phyloP scores from a whole-genome alignment of 108 stramenopile genomes.

The Pseudonitzschia delicatissima region DNA sequence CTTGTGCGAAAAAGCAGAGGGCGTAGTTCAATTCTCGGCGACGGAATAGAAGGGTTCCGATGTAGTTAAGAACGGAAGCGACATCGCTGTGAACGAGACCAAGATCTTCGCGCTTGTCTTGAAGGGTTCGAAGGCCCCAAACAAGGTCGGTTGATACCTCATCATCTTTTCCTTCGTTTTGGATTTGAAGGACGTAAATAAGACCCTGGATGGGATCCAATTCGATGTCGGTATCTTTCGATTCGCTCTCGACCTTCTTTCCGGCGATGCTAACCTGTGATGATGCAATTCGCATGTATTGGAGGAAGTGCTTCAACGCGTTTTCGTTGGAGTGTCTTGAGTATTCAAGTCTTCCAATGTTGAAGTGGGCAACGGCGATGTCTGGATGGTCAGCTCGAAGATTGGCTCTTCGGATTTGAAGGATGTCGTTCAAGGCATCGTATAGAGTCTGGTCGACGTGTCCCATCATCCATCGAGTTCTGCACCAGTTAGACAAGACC shows the following conservation, averaged over 20 bases:
- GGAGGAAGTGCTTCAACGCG: constrained; percentile 29
- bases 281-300: constrained; percentile 31
- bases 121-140: constrained; percentile 37
- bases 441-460: constrained; percentile 17
- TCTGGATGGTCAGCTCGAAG: constrained; percentile 39
- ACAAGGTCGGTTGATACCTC: constrained; percentile 34
- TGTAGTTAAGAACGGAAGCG: constrained; percentile 43
- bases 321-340: constrained; percentile 17
- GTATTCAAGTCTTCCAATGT: constrained; percentile 40
- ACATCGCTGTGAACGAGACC: constrained; percentile 31
- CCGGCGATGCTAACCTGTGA: constrained; percentile 1
- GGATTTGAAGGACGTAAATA: constrained; percentile 34
- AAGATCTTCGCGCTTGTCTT: constrained; percentile 36
- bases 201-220: constrained; percentile 42
- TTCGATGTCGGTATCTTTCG: neutral
- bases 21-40: constrained; percentile 37
- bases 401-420: constrained; percentile 25
- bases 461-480: constrained; percentile 41
- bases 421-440: constrained; percentile 31
- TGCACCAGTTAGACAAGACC: constrained; percentile 45
- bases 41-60: constrained; percentile 50
- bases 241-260: neutral
- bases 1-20: constrained; percentile 43
- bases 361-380: constrained; percentile 40
- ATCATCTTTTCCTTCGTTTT: constrained; percentile 41